Evolutionary conservation across 2,329 filamentous ascomycete species (phyloP).

Genomic region (Colletotrichum filicis): DNA sequence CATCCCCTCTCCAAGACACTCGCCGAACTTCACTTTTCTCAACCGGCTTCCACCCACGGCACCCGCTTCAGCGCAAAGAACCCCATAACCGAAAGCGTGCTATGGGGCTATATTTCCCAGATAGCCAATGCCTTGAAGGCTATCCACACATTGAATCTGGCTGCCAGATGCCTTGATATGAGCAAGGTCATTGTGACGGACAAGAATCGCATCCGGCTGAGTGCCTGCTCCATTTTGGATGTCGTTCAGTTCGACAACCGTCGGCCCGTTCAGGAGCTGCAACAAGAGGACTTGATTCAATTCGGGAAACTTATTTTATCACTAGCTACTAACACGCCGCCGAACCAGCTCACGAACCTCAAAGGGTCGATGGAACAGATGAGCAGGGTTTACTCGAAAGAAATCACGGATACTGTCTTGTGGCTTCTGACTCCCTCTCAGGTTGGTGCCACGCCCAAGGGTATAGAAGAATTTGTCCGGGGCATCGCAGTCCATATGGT

Average conservation of each 20-base stretch:
- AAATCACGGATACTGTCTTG: slow-evolving; percentile 80
- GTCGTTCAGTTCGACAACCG: slow-evolving; percentile 84
- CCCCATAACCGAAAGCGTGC: slow-evolving; percentile 73
- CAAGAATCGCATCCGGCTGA: slow-evolving; percentile 89
- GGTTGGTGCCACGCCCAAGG: slow-evolving; percentile 67
- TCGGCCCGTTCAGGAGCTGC: slow-evolving; percentile 77
- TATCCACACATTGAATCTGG: slow-evolving; percentile 84
- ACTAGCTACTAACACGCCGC: slow-evolving; percentile 76
- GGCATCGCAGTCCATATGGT: slow-evolving; percentile 84
- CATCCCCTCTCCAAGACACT: slow-evolving; percentile 92
- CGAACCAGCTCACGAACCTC: slow-evolving; percentile 66
- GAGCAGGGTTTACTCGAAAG: slow-evolving; percentile 78
- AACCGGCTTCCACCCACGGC: slow-evolving; percentile 48
- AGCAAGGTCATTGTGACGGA: slow-evolving; percentile 92
- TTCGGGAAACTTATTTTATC: slow-evolving; percentile 88
- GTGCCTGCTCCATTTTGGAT: slow-evolving; percentile 89
- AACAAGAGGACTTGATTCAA: slow-evolving; percentile 87
- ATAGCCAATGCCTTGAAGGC: slow-evolving; percentile 88
- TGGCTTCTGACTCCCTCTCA: slow-evolving; percentile 82
- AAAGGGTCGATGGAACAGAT: slow-evolving; percentile 81
- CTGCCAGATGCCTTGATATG: slow-evolving; percentile 85
- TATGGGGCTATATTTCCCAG: slow-evolving; percentile 95
- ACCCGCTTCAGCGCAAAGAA: slow-evolving; percentile 58
- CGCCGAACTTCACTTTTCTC: slow-evolving; percentile 79
- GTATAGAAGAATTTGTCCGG: slow-evolving; percentile 81